A percentile compares a stretch with the other conserved stretches of the same genome.
These are phyloP conservation scores for Acanthamoeba royreba DNA, from an alignment of 208 protist species.

Conservation along the genomic window DNA sequence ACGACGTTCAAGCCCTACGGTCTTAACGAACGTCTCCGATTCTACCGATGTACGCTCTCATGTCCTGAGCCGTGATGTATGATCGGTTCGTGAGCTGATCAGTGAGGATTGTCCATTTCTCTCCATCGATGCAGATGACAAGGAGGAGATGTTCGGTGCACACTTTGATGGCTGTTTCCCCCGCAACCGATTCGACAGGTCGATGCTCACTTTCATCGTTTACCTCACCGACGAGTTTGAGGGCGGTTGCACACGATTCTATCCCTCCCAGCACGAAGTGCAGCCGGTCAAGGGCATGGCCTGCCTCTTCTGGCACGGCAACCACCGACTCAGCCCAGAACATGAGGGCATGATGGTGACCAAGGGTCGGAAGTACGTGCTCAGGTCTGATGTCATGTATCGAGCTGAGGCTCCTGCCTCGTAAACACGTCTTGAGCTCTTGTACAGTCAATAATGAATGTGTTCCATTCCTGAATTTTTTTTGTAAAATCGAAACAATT, in stretches of 20 bases:
- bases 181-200: not conserved
- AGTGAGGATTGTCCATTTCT: not conserved
- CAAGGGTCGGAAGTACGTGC: slow-evolving; percentile 27
- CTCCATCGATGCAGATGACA: not conserved
- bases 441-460: too few species aligned
- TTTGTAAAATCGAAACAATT: too few species aligned
- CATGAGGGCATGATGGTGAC: slow-evolving; percentile 24
- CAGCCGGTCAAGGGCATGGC: slow-evolving; percentile 2
- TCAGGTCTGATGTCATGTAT: slow-evolving; percentile 42
- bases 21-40: slow-evolving; percentile 45
- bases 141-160: not conserved
- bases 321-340: not conserved
- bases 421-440: too few species aligned
- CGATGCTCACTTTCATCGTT: slow-evolving; percentile 39
- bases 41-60: slow-evolving; percentile 37
- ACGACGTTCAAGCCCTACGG: not conserved
- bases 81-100: not conserved
- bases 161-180: slow-evolving; percentile 32
- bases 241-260: slow-evolving; percentile 30
- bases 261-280: not conserved
- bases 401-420: not conserved
- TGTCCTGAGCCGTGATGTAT: not conserved
- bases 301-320: not conserved
- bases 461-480: too few species aligned
- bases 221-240: slow-evolving; percentile 41